Percentiles rank a stretch among this genome's conserved stretches.
These are phyloP conservation scores for Penicillium sp. DNA, from an alignment of 2,329 filamentous ascomycete genomes.

Conservation along the genomic window DNA sequence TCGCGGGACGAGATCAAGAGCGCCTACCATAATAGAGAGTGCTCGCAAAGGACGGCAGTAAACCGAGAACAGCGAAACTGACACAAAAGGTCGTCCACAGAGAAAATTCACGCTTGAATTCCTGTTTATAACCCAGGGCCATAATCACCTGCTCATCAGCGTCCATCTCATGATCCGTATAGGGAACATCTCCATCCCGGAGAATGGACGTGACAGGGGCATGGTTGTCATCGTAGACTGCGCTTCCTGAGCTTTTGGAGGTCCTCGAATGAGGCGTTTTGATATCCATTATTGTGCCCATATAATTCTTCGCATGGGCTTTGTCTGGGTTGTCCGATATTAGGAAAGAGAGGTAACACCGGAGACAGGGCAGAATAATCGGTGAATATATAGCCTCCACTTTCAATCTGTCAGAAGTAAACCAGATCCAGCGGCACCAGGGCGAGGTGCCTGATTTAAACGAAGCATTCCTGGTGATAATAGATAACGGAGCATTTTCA, in stretches of 20 bases:
- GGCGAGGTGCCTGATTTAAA: slow-evolving; percentile 5
- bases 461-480: slow-evolving; percentile 1
- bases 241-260: slow-evolving; percentile 9
- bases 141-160: slow-evolving; percentile 41
- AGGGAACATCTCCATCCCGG: slow-evolving; percentile 36
- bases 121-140: slow-evolving; percentile 52
- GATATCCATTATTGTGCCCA: slow-evolving; percentile 11
- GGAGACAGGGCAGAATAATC: background rate
- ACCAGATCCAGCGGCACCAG: background rate
- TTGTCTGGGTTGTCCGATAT: background rate
- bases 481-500: background rate
- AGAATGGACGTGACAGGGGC: slow-evolving; percentile 36
- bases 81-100: slow-evolving; percentile 71
- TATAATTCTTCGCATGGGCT: background rate
- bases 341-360: background rate
- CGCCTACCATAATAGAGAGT: slow-evolving; percentile 62
- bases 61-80: slow-evolving; percentile 65
- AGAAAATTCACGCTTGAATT: slow-evolving; percentile 66
- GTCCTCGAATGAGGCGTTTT: slow-evolving; percentile 6
- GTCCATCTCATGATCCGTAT: slow-evolving; percentile 33
- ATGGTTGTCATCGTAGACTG: slow-evolving; percentile 24
- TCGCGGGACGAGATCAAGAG: background rate
- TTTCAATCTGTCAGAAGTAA: background rate
- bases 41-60: slow-evolving; percentile 66
- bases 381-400: background rate